Base-by-base conservation (phyloP, 306 rosid genomes). In the Delonix regia region DNA sequence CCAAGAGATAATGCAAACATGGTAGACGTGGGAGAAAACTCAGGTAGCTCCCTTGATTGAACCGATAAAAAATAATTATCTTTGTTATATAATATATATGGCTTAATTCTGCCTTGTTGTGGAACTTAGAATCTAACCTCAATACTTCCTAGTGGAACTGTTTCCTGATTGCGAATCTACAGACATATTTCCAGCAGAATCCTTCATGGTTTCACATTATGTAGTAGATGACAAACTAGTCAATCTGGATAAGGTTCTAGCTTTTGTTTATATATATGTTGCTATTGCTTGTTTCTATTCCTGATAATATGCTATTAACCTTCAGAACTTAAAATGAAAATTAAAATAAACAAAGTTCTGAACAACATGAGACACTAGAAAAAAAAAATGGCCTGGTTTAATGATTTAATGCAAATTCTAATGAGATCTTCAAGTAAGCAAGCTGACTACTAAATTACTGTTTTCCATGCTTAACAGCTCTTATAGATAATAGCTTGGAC, bases 11-110 rank as follows among this genome's bases (percentile, higher is more conserved):
- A 68, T 78, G 18, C 86, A 39, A 78, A 48, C 84, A 33, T 81
- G 61, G 68, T 82, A 45, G 93, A 88, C 12, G 8, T 89, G 90
- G 98, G 88, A 73, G 98, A 86, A 60, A 91, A 85, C 85, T 82
- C 86, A 83, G 97, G 99, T 95, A 83, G 48, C 30, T 39, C 13
- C 52, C 59, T 66, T 57, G 34, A 16, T 65, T 57, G 80, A 79
- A 73, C 73, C 42, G 74, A 57, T 47, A 42, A 45, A 8, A 14
- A 63, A 38, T 76, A 4, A 4, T 52, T 44, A 38, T 68, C 76
- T 83, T 15, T 52, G 52, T 28, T 69, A 24, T 74, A 42, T 71
- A 59, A n/a, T 16, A 22, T 55, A 45, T 60, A 44, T 34, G 38
- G 59, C 33, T 15, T 48, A 48, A 45, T 64, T 76, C 45, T 15